Conservation (phyloP, 2,329 filamentous ascomycete genomes). For the Pseudovirgaria hyperparasitica region DNA sequence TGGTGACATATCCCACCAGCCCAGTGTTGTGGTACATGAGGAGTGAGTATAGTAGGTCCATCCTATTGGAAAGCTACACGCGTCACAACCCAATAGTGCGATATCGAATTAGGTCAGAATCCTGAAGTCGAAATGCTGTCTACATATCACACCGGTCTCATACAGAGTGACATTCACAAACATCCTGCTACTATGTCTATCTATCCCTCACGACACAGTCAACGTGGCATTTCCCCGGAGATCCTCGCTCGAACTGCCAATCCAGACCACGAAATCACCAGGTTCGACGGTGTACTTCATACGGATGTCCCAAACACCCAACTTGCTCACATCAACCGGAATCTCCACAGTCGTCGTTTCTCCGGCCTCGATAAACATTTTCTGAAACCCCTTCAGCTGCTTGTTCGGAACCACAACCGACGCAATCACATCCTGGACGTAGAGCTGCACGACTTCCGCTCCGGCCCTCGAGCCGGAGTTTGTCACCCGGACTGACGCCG, state of each 20-base stretch:
- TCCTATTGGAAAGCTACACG: too few relatives aligned
- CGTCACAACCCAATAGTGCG: too few relatives aligned
- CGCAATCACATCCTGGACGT: conserved; percentile 49
- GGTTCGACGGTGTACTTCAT: conserved; percentile 66
- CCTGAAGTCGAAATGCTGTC: too few relatives aligned
- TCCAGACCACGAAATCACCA: conserved; percentile 50
- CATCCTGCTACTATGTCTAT: too few relatives aligned
- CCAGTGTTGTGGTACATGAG: too few relatives aligned
- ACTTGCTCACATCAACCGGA: conserved; percentile 35
- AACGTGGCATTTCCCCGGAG: conserved; percentile 44
- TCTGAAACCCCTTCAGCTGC: conserved; percentile 54
- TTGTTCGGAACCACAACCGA: conserved; percentile 53
- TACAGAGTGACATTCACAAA: too few relatives aligned
- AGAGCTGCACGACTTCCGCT: conserved; percentile 56
- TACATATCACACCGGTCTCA: too few relatives aligned
- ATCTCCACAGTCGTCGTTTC: conserved; percentile 43
- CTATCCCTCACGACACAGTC: conserved; percentile 31
- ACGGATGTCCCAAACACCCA: conserved; percentile 43
- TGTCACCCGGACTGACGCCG: conserved; percentile 47
- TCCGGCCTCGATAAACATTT: conserved; percentile 48
- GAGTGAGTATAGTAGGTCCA: too few relatives aligned
- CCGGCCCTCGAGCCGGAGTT: conserved; percentile 46
- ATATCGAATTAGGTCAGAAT: too few relatives aligned
- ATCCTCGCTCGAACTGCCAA: conserved; percentile 47
- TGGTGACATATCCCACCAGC: too few relatives aligned